Percentiles rank a stretch among this genome's conserved stretches.
Conservation (phyloP, 768 basidiomycete species). For the Russula sp. region DNA sequence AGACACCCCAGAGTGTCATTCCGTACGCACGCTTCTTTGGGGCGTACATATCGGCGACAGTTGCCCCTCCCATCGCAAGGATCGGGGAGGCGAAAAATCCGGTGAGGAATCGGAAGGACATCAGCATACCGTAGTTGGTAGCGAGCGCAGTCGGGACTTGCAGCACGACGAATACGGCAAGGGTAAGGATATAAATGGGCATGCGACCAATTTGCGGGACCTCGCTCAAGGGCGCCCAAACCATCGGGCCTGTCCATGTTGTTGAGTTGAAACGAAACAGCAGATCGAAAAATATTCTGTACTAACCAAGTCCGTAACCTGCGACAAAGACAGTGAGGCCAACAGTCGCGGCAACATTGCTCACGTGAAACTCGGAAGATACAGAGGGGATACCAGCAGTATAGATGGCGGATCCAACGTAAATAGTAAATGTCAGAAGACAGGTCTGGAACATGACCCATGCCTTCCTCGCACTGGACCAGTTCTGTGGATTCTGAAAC, state of each 20-base stretch:
- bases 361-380: slow-evolving; percentile 26
- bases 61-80: slow-evolving; percentile 31
- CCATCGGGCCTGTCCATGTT: slow-evolving; percentile 24
- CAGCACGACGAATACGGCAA: slow-evolving; percentile 29
- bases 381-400: slow-evolving; percentile 27
- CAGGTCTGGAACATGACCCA: slow-evolving; percentile 31
- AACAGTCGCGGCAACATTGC: slow-evolving; percentile 26
- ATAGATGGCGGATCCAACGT: slow-evolving; percentile 32
- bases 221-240: slow-evolving; percentile 30
- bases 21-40: slow-evolving; percentile 25
- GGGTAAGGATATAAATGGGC: slow-evolving; percentile 29
- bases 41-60: slow-evolving; percentile 24
- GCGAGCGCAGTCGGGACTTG: slow-evolving; percentile 32
- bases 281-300: not conserved
- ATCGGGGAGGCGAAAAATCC: slow-evolving; percentile 31
- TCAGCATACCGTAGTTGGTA: slow-evolving; percentile 28
- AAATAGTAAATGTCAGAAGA: slow-evolving; percentile 30
- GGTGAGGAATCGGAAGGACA: slow-evolving; percentile 31
- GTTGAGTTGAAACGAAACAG: not conserved
- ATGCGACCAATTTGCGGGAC: slow-evolving; percentile 30
- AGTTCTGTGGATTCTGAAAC: slow-evolving; percentile 23
- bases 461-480: slow-evolving; percentile 27
- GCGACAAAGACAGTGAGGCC: slow-evolving; percentile 28
- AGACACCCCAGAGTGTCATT: slow-evolving; percentile 27
- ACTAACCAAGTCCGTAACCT: slow-evolving; percentile 24